Base-by-base conservation (phyloP, 768 basidiomycete species). In the Suillus brevipes region DNA sequence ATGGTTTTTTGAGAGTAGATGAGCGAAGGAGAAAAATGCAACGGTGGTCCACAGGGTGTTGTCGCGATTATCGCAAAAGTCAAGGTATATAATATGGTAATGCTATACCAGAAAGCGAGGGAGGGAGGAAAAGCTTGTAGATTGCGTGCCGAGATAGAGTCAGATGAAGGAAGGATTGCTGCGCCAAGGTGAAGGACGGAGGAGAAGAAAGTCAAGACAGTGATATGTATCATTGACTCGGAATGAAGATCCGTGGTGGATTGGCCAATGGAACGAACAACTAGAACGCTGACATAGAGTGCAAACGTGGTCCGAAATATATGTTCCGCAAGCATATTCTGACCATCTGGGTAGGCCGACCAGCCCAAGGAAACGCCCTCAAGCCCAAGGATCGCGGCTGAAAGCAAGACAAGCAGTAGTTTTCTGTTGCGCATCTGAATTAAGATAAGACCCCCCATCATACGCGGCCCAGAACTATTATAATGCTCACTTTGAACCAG, bases 1-100 rank as follows among this genome's bases (percentile, higher is more conserved):
- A 91, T 79, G 0, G 81, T 85, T 76, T 92, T 93, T 58, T 88
- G 83, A 0, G 90, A 86, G 73, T 95, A 95, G 42, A 96, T 88
- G 13, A 78, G 77, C 63, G 88, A 83, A n/a, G 87, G 79, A 1
- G 91, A 89, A 71, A 86, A 92, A 71, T 93, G 85, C 6, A 96
- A 79, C 10, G 81, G 78, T 0, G 95, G 95, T 0, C 94, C 94
- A 43, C 84, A 80, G 3, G 90, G 90, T 2, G 88, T 89, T 7
- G 77, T 79, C 60, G 80, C 72, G 20, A 78, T 74, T n/a, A 89
- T 57, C 42, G 78, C 64, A 63, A 78, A 79, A 2, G 82, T 77
- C 20, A 85, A 43, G 31, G 77, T 72, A 68, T 89, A 90, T 23
- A 89, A 72, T 6, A 69, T 79, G 18, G 89, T 71, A 10, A 82